These are phyloP conservation scores for Phytopythium delawarense DNA, from an alignment of 352 stramenopile genomes.

Conservation along the genomic window DNA sequence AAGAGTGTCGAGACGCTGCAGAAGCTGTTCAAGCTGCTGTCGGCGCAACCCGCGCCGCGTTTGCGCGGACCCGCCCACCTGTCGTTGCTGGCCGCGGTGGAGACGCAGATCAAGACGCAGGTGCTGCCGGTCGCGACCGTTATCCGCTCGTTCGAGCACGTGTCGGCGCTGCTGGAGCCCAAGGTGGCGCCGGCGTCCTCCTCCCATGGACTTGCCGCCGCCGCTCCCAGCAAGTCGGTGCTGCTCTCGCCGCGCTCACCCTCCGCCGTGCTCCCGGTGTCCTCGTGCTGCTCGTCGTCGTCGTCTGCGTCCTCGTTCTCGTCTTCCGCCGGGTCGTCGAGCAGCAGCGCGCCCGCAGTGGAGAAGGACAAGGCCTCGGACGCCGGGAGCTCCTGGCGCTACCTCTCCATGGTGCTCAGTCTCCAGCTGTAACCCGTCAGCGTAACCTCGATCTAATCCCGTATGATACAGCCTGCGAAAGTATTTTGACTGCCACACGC, in stretches of 20 bases:
- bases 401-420: slow-evolving; percentile 34
- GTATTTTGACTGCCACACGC: background rate
- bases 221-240: slow-evolving; percentile 15
- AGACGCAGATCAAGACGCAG: slow-evolving; percentile 31
- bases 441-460: background rate
- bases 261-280: slow-evolving; percentile 15
- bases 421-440: slow-evolving; percentile 13
- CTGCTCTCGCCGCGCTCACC: slow-evolving; percentile 25
- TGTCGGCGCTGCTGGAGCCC: slow-evolving; percentile 1
- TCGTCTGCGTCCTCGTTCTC: background rate
- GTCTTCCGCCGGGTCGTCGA: background rate
- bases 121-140: slow-evolving; percentile 32
- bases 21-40: slow-evolving; percentile 23
- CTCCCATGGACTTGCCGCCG: background rate
- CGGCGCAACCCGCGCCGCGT: slow-evolving; percentile 16
- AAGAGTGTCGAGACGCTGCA: slow-evolving; percentile 32
- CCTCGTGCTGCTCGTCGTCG: background rate
- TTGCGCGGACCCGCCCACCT: slow-evolving; percentile 20
- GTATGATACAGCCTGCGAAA: background rate
- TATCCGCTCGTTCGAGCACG: slow-evolving; percentile 28
- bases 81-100: slow-evolving; percentile 21
- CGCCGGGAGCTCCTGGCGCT: slow-evolving; percentile 20
- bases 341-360: background rate
- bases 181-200: background rate
- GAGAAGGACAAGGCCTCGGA: slow-evolving; percentile 4